Base-by-base conservation (phyloP, 1,284 basidiomycete species). In the Marasmius tenuissimus region DNA sequence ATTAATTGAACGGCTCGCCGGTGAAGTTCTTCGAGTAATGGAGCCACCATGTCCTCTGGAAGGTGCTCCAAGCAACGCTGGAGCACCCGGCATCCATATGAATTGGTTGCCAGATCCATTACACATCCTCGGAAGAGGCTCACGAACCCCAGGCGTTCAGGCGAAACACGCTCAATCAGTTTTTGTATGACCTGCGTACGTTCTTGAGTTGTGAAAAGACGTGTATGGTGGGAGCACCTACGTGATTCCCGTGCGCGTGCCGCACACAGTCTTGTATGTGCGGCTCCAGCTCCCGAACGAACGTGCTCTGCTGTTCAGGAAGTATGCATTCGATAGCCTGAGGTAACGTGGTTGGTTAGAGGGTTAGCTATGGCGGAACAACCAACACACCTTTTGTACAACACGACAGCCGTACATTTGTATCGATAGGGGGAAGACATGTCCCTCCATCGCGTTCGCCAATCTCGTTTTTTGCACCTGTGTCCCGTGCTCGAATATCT, bases 341-440 rank as follows among this genome's bases (percentile, higher is more conserved):
- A 35, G 51, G 59, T 59, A 33, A 14, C 27, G 38, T 62, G 50
- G 65, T 57, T 59, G 61, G 52, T 60, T 40, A 38, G 38, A 42
- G 60, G 68, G 49, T 63, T 53, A 35, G 1, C 39, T 10, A 18
- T 18, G 5, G 16, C 16, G 35, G 16, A 9, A 18, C 57, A 59
- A 52, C 47, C 57, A 45, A 60, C 55, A 49, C 60, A 92, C 92
- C 87, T 92, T 93, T 72, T 94, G 92, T 20, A 94, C 88, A 4
- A 93, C 92, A n/a, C 92, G 86, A 73, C 97, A 99, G 6, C 97
- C 97, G 75, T 99, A 99, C 85, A 97, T 96, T 71, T 98, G 93
- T 61, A 94, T 79, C 2, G 95, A 93, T 51, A 99, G 80, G 10
- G 84, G 76, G 4, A 96, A 77, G 38, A 97, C 83, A 68, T 93